These are phyloP conservation scores for Hypoxylon sp. DNA, from an alignment of 2,329 filamentous ascomycete species.

Conservation along the genomic window DNA sequence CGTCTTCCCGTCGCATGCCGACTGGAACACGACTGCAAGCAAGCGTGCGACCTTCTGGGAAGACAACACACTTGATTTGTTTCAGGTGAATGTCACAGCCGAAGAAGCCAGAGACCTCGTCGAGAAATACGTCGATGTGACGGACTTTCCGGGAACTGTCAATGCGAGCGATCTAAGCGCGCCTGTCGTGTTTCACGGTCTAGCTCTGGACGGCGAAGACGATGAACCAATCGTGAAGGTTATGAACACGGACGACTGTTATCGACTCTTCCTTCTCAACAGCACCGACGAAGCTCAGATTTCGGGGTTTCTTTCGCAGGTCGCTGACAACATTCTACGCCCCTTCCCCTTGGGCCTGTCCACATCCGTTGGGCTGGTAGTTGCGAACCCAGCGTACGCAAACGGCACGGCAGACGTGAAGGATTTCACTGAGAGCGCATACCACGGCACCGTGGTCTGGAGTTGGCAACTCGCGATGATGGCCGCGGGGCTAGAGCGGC, in stretches of 20 bases:
- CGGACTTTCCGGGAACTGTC: conserved; percentile 55
- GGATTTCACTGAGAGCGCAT: conserved; percentile 65
- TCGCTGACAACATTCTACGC: conserved; percentile 62
- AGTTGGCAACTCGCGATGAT: conserved; percentile 71
- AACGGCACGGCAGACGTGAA: conserved; percentile 54
- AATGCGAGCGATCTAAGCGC: conserved; percentile 52
- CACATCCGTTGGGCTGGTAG: conserved; percentile 63
- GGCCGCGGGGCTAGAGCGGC: conserved; percentile 65
- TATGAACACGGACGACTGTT: conserved; percentile 71
- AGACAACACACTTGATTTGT: conserved; percentile 65
- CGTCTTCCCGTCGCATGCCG: conserved; percentile 58
- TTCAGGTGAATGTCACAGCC: conserved; percentile 56
- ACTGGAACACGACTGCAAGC: conserved; percentile 56
- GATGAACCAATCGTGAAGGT: conserved; percentile 60
- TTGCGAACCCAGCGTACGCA: conserved; percentile 68
- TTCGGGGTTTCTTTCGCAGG: conserved; percentile 62
- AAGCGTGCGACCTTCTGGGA: conserved; percentile 68
- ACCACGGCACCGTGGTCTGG: conserved; percentile 72
- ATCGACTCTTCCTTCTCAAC: conserved; percentile 69
- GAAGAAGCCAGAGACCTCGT: conserved; percentile 56
- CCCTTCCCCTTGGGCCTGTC: conserved; percentile 67
- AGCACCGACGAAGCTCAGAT: conserved; percentile 64
- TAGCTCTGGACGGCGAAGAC: conserved; percentile 63
- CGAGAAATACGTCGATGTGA: conserved; percentile 54
- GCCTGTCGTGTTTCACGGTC: conserved; percentile 61